Base-by-base conservation (phyloP, 2,329 filamentous ascomycete species). In the Nectriaceae sp. region DNA sequence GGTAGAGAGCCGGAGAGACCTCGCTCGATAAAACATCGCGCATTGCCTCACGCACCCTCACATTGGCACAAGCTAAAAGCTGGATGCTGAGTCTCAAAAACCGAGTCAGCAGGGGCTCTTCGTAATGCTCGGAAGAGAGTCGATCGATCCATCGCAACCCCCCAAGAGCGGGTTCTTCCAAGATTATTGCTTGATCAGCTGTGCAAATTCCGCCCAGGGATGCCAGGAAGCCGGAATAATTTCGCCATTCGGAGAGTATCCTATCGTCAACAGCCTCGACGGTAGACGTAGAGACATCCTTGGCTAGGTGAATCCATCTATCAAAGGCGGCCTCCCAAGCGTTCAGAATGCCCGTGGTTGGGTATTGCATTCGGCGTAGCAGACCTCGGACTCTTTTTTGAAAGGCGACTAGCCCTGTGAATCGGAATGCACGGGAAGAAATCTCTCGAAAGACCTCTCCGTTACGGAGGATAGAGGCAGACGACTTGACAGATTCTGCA, bases 321-420 rank as follows among this genome's bases (percentile, higher is more conserved):
- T 85, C 78, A 56, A 88, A 87, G 1, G 83, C 82, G 16, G 74
- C 73, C 57, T 86, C 83, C 85, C 85, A 88, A 3, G 85, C 84
- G 47, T 79, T 77, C 21, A 88, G 68, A 44, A 88, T 86, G n/a
- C 83, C 84, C n/a, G 74, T 71, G 11, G 82, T 85, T 18, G 85
- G 85, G 54, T 78, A 79, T 41, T 80, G 76, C 70, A 87, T 80
- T 40, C 77, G 77, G 20, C 82, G 73, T 19, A 88, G 64, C 24
- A 87, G 73, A 11, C 75, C 75, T 38, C 84, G 77, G 24, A 84
- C 75, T 35, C 84, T 76, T 60, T 87, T 87, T 56, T 88, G 85
- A 59, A 88, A 88, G 2, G 84, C 85, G 11, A 88, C 85, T 6
- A 87, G 68, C 1, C 85, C 85, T 6, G 85, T 88, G 57, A 88